A percentile compares a stretch with the other conserved stretches of the same genome.
phyloP scores from a whole-genome alignment of 2,329 filamentous ascomycete genomes.

The Remersonia thermophila region DNA sequence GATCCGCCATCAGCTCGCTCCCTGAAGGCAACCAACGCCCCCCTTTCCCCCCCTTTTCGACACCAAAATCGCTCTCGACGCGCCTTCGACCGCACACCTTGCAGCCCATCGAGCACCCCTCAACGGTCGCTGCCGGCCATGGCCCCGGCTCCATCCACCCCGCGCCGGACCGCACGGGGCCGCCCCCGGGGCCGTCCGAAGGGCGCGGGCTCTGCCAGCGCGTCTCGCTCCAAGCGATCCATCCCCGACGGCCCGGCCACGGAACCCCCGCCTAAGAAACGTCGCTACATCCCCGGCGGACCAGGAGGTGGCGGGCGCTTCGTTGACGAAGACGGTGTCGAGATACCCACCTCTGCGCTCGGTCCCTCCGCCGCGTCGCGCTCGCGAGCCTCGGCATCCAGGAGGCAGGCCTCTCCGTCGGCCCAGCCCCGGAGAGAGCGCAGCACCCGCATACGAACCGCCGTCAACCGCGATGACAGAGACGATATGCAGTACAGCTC shows the following conservation, averaged over 20 bases:
- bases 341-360: slow-evolving; percentile 40
- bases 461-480: slow-evolving; percentile 36
- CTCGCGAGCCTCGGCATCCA: slow-evolving; percentile 38
- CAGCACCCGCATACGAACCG: slow-evolving; percentile 43
- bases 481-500: slow-evolving; percentile 66
- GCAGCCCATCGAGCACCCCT: background rate
- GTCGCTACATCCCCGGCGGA: slow-evolving; percentile 74
- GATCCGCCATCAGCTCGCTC: slow-evolving; percentile 5
- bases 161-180: slow-evolving; percentile 30
- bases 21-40: slow-evolving; percentile 4
- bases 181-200: slow-evolving; percentile 36
- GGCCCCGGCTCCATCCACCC: slow-evolving; percentile 25
- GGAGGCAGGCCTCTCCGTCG: slow-evolving; percentile 32
- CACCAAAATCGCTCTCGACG: background rate
- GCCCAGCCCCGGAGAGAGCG: slow-evolving; percentile 42
- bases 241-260: slow-evolving; percentile 25
- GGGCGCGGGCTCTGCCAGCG: slow-evolving; percentile 20
- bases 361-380: slow-evolving; percentile 36
- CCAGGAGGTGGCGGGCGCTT: slow-evolving; percentile 78
- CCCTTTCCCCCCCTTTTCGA: slow-evolving; percentile 4
- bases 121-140: slow-evolving; percentile 13
- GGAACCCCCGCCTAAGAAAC: slow-evolving; percentile 57
- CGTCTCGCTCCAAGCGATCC: slow-evolving; percentile 20
- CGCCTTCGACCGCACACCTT: too few species aligned
- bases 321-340: slow-evolving; percentile 57